These are phyloP conservation scores for Chlamydomonas sp. DNA, from an alignment of 139 green algal species.

Conservation along the genomic window DNA sequence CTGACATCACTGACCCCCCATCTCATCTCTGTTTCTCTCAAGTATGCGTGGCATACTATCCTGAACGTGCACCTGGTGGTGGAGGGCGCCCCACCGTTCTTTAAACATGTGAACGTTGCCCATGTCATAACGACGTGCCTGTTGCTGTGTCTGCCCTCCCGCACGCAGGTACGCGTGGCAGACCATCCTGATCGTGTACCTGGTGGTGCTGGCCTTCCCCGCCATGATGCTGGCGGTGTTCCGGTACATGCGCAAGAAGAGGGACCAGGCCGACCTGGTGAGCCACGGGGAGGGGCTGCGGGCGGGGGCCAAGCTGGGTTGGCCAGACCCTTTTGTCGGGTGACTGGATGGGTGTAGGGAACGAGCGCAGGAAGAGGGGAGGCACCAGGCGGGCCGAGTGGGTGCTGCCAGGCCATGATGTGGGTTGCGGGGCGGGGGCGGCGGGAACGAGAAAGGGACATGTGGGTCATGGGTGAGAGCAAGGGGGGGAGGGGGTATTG, in stretches of 20 bases:
- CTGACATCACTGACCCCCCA: too few species aligned
- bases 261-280: conserved; percentile 49
- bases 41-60: too few species aligned
- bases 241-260: conserved; percentile 31
- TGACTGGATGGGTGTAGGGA: not conserved
- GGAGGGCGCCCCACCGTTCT: too few species aligned
- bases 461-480: too few species aligned
- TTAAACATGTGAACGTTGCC: not conserved
- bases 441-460: too few species aligned
- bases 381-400: too few species aligned
- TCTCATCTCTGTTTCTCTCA: not conserved
- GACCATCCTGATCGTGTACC: conserved; percentile 62
- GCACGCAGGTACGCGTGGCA: conserved; percentile 48
- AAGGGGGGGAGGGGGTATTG: too few species aligned
- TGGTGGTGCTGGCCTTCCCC: conserved; percentile 53
- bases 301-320: not conserved
- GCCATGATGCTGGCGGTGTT: conserved; percentile 48
- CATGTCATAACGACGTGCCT: not conserved
- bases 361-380: not conserved
- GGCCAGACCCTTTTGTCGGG: not conserved
- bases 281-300: not conserved
- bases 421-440: too few species aligned
- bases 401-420: too few species aligned
- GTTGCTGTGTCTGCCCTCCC: not conserved
- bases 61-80: too few species aligned